phyloP scores from a whole-genome alignment of 192 early-diverging fungal species.

The Gigaspora rosea region DNA sequence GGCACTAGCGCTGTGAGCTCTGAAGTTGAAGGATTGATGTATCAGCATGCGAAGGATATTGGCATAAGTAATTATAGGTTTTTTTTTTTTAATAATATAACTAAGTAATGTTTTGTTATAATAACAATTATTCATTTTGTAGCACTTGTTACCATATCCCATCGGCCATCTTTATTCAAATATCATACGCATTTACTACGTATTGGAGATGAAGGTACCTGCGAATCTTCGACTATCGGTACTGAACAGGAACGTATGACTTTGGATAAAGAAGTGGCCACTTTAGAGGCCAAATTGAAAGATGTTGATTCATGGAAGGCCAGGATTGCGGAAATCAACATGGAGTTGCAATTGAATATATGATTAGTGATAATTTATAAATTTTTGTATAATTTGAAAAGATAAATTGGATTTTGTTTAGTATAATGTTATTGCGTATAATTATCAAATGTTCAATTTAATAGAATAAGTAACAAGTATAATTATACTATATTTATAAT shows the following conservation, averaged over 20 bases:
- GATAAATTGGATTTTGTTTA: no score
- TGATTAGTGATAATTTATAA: no score
- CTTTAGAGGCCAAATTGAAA: constrained; percentile 58
- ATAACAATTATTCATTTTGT: neutral
- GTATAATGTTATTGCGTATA: no score
- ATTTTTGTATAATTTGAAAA: no score
- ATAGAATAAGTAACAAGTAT: no score
- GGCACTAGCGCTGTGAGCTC: constrained; percentile 78
- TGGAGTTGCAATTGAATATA: constrained; percentile 47
- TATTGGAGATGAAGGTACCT: constrained; percentile 90
- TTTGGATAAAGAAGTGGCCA: constrained; percentile 84
- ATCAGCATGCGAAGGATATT: constrained; percentile 74
- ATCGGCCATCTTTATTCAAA: constrained; percentile 91
- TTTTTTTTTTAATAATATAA: neutral
- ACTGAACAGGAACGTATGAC: constrained; percentile 81
- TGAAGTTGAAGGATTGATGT: constrained; percentile 93
- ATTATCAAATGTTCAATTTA: no score
- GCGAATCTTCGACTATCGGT: constrained; percentile 74
- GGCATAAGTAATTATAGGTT: constrained; percentile 67
- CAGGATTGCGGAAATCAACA: constrained; percentile 53
- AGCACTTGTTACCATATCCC: constrained; percentile 90
- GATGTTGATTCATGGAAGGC: constrained; percentile 50
- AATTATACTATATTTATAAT: no score
- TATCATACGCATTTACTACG: constrained; percentile 93
- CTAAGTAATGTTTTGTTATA: neutral